Conservation (phyloP, 2,329 filamentous ascomycete genomes). For the Claviceps maximensis region DNA sequence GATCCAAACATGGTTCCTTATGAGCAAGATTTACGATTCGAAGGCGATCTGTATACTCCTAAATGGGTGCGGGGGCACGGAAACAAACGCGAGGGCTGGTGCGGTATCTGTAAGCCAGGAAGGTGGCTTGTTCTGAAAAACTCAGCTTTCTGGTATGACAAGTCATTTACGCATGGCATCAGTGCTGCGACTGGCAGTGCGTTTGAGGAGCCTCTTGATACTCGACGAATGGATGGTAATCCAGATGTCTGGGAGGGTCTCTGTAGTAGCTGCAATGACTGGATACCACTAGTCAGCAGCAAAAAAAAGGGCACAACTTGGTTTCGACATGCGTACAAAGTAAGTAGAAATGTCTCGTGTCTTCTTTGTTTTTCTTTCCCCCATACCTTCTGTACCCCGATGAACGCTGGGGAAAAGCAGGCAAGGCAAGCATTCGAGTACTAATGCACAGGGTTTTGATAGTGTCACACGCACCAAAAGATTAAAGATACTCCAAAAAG, state of each 20-base stretch:
- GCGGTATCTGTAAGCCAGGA: conserved; percentile 74
- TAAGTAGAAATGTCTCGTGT: conserved; percentile 22
- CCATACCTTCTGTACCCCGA: background rate
- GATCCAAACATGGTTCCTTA: conserved; percentile 65
- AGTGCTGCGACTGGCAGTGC: conserved; percentile 67
- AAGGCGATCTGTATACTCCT: conserved; percentile 72
- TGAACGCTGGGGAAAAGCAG: too few species aligned
- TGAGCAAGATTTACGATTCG: conserved; percentile 67
- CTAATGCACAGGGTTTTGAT: conserved; percentile 1
- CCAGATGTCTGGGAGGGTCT: conserved; percentile 72
- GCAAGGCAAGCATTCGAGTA: background rate
- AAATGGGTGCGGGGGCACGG: conserved; percentile 75
- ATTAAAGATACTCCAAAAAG: conserved; percentile 59
- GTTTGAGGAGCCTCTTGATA: conserved; percentile 66
- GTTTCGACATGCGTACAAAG: conserved; percentile 84
- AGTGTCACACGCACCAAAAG: conserved; percentile 62
- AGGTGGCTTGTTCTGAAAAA: conserved; percentile 83
- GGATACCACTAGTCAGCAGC: conserved; percentile 69
- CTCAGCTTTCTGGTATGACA: conserved; percentile 87
- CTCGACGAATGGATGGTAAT: conserved; percentile 64
- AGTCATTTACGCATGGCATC: conserved; percentile 79
- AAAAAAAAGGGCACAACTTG: conserved; percentile 90
- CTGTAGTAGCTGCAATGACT: conserved; percentile 66
- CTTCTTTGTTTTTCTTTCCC: background rate
- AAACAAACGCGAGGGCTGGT: conserved; percentile 83